Percentiles rank a stretch among this genome's conserved stretches.
Conservation (phyloP, 306 rosid species). For the Quercus engelmannii region DNA sequence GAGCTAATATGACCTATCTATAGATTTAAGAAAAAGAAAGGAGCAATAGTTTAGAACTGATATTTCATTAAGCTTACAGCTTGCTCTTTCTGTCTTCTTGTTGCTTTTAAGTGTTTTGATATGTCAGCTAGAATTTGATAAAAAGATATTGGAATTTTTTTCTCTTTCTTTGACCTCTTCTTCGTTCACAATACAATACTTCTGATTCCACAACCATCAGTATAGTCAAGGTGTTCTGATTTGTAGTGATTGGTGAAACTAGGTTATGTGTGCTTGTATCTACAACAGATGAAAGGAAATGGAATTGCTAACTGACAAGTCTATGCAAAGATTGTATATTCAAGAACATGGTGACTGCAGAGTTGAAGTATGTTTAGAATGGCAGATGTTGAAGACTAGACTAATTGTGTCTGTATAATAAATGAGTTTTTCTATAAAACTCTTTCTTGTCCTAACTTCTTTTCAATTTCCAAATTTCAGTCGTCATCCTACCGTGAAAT, state of each 20-base stretch:
- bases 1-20: not conserved
- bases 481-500: slow-evolving; percentile 68
- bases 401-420: not conserved
- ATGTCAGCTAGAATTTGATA: not conserved
- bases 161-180: not conserved
- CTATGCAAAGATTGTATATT: too few species aligned
- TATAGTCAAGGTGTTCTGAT: not conserved
- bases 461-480: slow-evolving; percentile 23
- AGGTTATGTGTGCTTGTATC: not conserved
- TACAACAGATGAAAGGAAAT: not conserved
- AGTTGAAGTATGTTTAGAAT: too few species aligned
- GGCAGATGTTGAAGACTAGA: not conserved
- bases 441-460: not conserved
- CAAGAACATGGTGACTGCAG: too few species aligned
- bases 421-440: not conserved
- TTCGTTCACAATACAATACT: not conserved
- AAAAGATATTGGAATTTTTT: not conserved
- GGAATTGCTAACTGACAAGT: not conserved
- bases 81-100: not conserved
- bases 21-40: too few species aligned
- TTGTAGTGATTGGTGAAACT: not conserved
- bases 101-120: not conserved
- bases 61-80: not conserved
- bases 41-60: not conserved
- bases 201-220: not conserved